Conservation (phyloP, 2,329 filamentous ascomycete species). For the Helicocarpus griseus region DNA sequence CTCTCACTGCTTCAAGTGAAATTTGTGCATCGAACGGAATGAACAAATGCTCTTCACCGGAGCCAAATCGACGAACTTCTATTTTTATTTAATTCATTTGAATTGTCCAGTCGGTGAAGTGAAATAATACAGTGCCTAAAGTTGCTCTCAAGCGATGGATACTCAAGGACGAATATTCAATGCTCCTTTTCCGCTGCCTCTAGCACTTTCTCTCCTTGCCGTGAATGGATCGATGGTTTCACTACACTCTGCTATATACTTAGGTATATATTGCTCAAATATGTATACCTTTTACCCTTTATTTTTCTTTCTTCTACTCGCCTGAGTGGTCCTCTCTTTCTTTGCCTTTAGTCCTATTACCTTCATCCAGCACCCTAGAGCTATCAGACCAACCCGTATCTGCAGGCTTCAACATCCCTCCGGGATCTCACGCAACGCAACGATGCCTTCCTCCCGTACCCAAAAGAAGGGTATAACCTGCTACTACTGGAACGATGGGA, state of each 20-base stretch:
- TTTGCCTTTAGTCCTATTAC: background rate
- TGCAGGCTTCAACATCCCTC: no score
- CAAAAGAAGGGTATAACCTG: constrained; percentile 22
- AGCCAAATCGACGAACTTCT: background rate
- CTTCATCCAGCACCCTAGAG: background rate
- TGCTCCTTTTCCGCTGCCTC: no score
- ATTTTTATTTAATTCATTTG: background rate
- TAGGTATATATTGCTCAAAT: background rate
- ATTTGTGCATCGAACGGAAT: background rate
- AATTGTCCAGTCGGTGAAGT: background rate
- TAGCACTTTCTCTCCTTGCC: no score
- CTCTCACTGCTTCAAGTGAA: no score
- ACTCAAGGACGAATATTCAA: no score
- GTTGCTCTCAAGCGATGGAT: background rate
- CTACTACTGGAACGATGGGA: constrained; percentile 21
- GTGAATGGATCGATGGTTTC: no score
- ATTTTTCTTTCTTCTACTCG: background rate
- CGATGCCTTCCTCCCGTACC: background rate
- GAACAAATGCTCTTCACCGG: background rate
- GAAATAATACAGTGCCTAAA: background rate
- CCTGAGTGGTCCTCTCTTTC: background rate
- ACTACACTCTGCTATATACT: no score
- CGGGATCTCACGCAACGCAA: no score
- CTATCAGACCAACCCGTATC: background rate
- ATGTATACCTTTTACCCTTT: background rate